Conservation (phyloP, 225 moss, liverwort and hornwort species). For the Marchantia paleacea region DNA sequence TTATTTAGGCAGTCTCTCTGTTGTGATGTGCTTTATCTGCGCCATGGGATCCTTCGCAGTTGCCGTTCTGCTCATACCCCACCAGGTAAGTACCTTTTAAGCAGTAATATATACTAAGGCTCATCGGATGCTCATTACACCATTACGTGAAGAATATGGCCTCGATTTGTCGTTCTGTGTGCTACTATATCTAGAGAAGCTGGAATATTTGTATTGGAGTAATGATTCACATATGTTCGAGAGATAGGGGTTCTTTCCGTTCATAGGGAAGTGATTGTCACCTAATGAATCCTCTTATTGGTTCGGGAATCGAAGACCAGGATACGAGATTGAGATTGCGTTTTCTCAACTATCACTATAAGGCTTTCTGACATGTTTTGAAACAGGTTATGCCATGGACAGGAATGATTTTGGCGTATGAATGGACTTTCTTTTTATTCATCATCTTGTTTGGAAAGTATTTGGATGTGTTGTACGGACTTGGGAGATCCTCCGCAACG, state of each 20-base stretch:
- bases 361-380: background rate
- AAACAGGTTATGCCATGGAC: constrained; percentile 95
- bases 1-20: constrained; percentile 40
- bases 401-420: constrained; percentile 75
- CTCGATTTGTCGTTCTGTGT: too few relatives aligned
- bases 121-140: too few relatives aligned
- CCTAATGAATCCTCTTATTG: background rate
- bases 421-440: constrained; percentile 91
- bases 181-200: too few relatives aligned
- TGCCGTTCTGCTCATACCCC: constrained; percentile 33
- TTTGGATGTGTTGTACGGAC: constrained; percentile 59
- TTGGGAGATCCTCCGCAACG: constrained; percentile 46
- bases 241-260: too few relatives aligned
- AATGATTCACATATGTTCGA: too few relatives aligned
- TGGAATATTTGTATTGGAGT: too few relatives aligned
- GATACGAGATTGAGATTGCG: background rate
- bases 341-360: background rate
- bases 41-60: constrained; percentile 27
- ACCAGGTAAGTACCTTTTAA: constrained; percentile 20
- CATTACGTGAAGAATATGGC: too few relatives aligned
- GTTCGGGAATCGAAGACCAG: background rate
- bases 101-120: background rate
- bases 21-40: constrained; percentile 36
- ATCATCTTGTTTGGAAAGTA: constrained; percentile 83
- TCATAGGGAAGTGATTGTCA: background rate